phyloP scores from a whole-genome alignment of 1,139 yeast species.

The Magnusiomyces tetraspermus region DNA sequence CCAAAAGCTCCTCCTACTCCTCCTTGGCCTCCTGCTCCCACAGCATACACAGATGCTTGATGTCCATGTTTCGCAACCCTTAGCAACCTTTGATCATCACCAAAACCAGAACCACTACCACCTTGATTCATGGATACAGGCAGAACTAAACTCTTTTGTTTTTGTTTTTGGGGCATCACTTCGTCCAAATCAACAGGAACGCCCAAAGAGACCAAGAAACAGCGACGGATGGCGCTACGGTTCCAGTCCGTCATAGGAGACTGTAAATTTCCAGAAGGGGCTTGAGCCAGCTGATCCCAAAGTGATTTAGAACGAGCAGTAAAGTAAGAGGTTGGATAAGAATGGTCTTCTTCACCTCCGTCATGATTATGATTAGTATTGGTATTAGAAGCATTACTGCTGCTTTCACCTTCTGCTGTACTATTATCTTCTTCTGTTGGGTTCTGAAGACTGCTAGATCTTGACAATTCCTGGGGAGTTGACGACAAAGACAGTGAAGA shows the following conservation, averaged over 20 bases:
- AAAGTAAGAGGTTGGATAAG: slow-evolving; percentile 20
- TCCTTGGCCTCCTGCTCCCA: neutral
- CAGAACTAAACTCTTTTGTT: slow-evolving; percentile 26
- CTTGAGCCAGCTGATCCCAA: slow-evolving; percentile 30
- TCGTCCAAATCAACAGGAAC: slow-evolving; percentile 54
- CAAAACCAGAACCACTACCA: neutral
- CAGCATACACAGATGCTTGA: neutral
- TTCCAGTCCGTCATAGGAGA: slow-evolving; percentile 41
- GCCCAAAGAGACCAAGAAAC: slow-evolving; percentile 46
- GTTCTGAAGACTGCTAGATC: neutral
- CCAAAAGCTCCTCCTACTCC: no score
- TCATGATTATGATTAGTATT: no score
- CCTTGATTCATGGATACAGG: slow-evolving; percentile 13
- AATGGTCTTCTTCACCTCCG: no score
- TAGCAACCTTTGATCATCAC: neutral
- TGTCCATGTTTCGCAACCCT: neutral
- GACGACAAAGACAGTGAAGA: no score
- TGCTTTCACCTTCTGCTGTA: no score
- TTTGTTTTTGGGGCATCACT: slow-evolving; percentile 30
- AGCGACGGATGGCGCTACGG: slow-evolving; percentile 47
- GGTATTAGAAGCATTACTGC: no score
- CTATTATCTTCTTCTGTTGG: no score
- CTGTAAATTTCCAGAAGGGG: slow-evolving; percentile 16
- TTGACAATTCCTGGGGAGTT: neutral
- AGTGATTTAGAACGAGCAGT: slow-evolving; percentile 27